Evolutionary conservation across 2,329 filamentous ascomycete genomes (phyloP).

Genomic region (Tolypocladium cylindrosporum): DNA sequence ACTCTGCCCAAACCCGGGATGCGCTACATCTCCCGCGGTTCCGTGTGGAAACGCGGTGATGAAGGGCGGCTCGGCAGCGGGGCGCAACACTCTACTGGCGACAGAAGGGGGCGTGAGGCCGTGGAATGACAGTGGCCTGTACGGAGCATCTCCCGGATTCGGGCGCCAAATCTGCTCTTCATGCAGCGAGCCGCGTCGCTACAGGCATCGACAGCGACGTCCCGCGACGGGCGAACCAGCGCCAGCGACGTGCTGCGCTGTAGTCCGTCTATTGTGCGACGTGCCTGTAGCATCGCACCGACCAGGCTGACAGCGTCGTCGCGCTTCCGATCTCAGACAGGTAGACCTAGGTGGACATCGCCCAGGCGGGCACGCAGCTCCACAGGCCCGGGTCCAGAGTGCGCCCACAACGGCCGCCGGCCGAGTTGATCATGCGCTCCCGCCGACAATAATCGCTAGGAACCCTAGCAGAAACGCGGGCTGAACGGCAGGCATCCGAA

Average conservation of each 20-base stretch:
- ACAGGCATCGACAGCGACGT: too few species aligned
- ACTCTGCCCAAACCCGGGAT: not conserved
- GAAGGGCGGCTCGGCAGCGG: not conserved
- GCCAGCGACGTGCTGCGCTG: not conserved
- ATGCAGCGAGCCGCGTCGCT: too few species aligned
- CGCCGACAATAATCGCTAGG: not conserved
- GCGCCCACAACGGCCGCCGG: not conserved
- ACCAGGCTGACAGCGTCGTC: too few species aligned
- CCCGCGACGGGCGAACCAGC: not conserved
- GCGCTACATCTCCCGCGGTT: not conserved
- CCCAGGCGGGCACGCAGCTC: not conserved
- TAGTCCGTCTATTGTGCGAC: too few species aligned
- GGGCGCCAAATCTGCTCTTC: too few species aligned
- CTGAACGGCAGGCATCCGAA: not conserved
- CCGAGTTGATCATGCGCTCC: not conserved
- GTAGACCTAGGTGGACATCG: too few species aligned
- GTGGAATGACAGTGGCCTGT: not conserved
- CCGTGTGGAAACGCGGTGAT: not conserved
- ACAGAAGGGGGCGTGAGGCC: not conserved
- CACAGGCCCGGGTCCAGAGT: not conserved
- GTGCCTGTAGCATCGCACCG: too few species aligned
- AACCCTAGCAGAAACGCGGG: not conserved
- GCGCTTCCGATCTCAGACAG: too few species aligned
- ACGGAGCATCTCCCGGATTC: too few species aligned
- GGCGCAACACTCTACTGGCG: not conserved